Evolutionary conservation across 495 filamentous ascomycete genomes (phyloP).

Genomic region (Penicillium cosmopolitanum): DNA sequence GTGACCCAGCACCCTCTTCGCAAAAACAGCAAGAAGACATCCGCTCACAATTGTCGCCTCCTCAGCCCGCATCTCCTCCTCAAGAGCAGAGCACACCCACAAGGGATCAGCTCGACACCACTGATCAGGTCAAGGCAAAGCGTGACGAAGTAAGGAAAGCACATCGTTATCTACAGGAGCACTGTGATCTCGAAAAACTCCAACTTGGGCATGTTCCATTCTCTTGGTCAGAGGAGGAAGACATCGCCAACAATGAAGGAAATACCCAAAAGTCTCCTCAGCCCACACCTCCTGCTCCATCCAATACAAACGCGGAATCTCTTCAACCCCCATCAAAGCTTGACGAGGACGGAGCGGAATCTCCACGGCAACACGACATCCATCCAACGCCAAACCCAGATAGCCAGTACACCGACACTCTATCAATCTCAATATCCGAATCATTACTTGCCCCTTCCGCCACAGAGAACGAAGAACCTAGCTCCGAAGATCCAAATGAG

Average conservation of each 20-base stretch:
- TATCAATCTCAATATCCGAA: slow-evolving; percentile 24
- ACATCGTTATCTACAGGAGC: slow-evolving; percentile 30
- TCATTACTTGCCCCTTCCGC: slow-evolving; percentile 22
- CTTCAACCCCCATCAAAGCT: neutral
- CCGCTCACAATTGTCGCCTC: neutral
- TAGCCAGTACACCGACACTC: slow-evolving; percentile 19
- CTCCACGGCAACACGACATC: neutral
- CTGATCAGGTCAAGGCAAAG: slow-evolving; percentile 17
- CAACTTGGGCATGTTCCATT: slow-evolving; percentile 39
- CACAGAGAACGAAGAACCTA: neutral
- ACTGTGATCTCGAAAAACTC: slow-evolving; percentile 21
- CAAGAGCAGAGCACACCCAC: neutral
- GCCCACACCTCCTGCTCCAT: neutral
- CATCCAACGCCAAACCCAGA: slow-evolving; percentile 9
- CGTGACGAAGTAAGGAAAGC: slow-evolving; percentile 33
- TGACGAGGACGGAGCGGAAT: neutral
- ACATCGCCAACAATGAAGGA: neutral
- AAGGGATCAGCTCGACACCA: neutral
- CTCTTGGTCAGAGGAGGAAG: slow-evolving; percentile 24
- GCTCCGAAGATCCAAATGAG: neutral
- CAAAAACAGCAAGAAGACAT: slow-evolving; percentile 1
- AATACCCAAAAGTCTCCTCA: neutral
- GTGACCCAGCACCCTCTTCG: neutral
- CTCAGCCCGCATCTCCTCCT: neutral
- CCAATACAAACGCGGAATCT: neutral